Evolutionary conservation across 164 flowering plant species (phyloP).

Genomic region (Santalum album): DNA sequence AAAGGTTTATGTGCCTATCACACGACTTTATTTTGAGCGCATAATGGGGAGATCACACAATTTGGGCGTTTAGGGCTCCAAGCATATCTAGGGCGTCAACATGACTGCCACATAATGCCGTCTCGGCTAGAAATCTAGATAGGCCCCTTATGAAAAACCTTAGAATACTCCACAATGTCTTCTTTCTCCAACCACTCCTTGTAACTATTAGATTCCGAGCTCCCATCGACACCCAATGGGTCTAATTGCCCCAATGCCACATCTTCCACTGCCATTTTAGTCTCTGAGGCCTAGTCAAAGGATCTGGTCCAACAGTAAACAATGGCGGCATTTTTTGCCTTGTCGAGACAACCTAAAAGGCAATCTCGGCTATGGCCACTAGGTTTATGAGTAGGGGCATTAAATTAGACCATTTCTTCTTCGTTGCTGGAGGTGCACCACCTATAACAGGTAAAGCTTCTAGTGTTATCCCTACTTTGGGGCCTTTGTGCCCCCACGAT

Average conservation of each 20-base stretch:
- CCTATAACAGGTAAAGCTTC: too few relatives aligned
- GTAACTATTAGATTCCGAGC: constrained; percentile 22
- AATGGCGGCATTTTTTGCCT: constrained; percentile 55
- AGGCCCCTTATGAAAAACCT: constrained; percentile 70
- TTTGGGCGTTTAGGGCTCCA: too few relatives aligned
- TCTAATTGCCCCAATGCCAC: constrained; percentile 3
- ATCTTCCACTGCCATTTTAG: not conserved
- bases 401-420: constrained; percentile 53
- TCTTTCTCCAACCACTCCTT: constrained; percentile 76
- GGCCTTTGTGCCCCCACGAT: constrained; percentile 18
- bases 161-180: constrained; percentile 56
- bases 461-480: constrained; percentile 11
- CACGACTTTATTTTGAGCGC: too few relatives aligned
- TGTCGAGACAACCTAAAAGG: constrained; percentile 71
- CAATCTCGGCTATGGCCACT: constrained; percentile 66
- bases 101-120: too few relatives aligned
- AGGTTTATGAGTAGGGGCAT: constrained; percentile 54
- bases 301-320: constrained; percentile 57
- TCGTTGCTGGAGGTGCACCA: constrained; percentile 12
- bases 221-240: constrained; percentile 2
- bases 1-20: too few relatives aligned
- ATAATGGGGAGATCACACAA: too few relatives aligned
- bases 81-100: too few relatives aligned
- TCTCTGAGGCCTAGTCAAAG: constrained; percentile 20
- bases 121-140: constrained; percentile 50